phyloP scores from a whole-genome alignment of 78 protist genomes.

The Diacronema lutheri region DNA sequence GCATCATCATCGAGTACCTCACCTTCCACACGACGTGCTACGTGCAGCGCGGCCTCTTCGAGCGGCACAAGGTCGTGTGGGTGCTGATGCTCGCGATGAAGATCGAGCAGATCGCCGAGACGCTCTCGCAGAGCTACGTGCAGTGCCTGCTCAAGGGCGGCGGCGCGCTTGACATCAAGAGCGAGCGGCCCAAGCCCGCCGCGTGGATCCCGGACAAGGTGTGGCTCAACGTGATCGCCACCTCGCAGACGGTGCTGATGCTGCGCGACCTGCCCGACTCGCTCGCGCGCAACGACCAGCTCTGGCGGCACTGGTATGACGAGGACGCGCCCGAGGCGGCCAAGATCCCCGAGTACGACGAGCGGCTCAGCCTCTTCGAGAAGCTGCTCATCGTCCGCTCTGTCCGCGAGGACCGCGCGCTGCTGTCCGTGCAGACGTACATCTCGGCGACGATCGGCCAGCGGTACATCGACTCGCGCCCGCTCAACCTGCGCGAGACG shows the following conservation, averaged over 20 bases:
- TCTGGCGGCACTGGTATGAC: conserved; percentile 76
- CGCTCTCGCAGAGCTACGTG: conserved; percentile 32
- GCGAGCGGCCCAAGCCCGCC: conserved; percentile 45
- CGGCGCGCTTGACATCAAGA: conserved; percentile 59
- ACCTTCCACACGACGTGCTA: conserved; percentile 48
- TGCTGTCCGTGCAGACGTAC: conserved; percentile 51
- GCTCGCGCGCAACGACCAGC: conserved; percentile 32
- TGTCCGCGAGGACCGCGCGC: conserved; percentile 70
- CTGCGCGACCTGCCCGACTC: conserved; percentile 53
- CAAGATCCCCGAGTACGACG: conserved; percentile 58
- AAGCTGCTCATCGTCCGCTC: conserved; percentile 73
- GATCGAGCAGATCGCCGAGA: conserved; percentile 33
- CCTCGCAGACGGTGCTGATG: conserved; percentile 13
- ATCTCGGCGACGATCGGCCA: conserved; percentile 52
- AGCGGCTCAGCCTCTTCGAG: conserved; percentile 47
- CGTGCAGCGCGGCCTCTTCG: conserved; percentile 71
- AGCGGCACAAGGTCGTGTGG: conserved; percentile 66
- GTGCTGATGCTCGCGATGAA: conserved; percentile 70
- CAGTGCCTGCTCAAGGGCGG: conserved; percentile 67
- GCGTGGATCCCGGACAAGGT: conserved; percentile 64
- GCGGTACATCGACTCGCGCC: conserved; percentile 24
- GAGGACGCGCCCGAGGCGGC: conserved; percentile 63
- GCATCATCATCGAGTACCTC: conserved; percentile 59
- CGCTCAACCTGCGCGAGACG: conserved; percentile 32
- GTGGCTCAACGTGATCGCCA: conserved; percentile 69